Percentiles rank a stretch among this genome's conserved stretches.
Conservation (phyloP, 2,329 filamentous ascomycete genomes). For the Esteya vermicola region DNA sequence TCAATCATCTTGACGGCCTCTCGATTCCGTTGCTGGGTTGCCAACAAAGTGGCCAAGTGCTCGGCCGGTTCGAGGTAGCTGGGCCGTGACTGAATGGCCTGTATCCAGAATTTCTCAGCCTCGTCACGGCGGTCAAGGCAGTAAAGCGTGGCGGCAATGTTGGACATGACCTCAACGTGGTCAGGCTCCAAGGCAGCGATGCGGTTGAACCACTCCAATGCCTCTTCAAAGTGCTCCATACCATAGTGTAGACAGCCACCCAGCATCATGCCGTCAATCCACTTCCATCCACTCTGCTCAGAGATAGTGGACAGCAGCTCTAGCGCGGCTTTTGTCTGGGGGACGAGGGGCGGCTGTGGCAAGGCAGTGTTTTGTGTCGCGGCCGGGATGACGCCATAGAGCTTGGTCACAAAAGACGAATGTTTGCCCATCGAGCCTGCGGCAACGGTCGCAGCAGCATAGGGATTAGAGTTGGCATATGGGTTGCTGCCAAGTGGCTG, state of each 20-base stretch:
- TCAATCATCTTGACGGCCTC: conserved; percentile 83
- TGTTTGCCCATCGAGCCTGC: conserved; percentile 10
- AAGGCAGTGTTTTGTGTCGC: conserved; percentile 16
- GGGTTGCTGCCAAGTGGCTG: background rate
- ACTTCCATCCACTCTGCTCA: conserved; percentile 68
- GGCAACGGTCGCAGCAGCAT: background rate
- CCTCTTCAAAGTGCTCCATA: conserved; percentile 68
- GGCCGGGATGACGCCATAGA: conserved; percentile 2
- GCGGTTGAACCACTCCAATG: conserved; percentile 59
- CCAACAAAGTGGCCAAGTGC: conserved; percentile 79
- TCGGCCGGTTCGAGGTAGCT: conserved; percentile 91
- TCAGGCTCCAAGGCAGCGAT: conserved; percentile 40
- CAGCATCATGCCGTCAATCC: conserved; percentile 85
- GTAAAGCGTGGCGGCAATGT: conserved; percentile 78
- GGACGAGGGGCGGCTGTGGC: conserved; percentile 19
- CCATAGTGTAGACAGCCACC: conserved; percentile 88
- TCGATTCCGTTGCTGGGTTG: conserved; percentile 61
- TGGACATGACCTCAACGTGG: conserved; percentile 87
- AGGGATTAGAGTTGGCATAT: background rate
- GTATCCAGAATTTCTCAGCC: conserved; percentile 73
- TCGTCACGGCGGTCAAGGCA: conserved; percentile 71
- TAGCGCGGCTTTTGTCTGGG: conserved; percentile 51
- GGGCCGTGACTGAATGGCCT: conserved; percentile 69
- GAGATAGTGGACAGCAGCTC: conserved; percentile 62
- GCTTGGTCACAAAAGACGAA: conserved; percentile 6